phyloP scores from a whole-genome alignment of 352 stramenopile species.

The Globisporangium ultimum region DNA sequence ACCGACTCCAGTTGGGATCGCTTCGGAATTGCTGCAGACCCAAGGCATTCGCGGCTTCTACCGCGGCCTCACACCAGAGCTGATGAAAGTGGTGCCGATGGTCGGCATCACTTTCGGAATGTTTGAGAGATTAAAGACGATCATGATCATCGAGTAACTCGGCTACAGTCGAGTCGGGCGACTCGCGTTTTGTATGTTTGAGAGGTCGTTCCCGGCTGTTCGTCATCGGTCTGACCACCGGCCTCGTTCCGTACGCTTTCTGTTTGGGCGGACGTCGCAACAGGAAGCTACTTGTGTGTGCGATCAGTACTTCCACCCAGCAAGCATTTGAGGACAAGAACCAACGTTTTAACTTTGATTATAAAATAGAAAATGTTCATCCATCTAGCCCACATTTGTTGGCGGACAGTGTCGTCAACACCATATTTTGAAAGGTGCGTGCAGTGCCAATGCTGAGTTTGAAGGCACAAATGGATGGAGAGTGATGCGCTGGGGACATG shows the following conservation, averaged over 20 bases:
- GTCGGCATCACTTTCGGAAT: conserved; percentile 95
- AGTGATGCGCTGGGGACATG: too few relatives aligned
- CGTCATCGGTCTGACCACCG: too few relatives aligned
- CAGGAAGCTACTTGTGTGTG: too few relatives aligned
- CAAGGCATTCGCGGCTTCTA: conserved; percentile 85
- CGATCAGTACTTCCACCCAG: background rate
- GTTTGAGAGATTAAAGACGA: conserved; percentile 93
- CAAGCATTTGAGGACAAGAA: background rate
- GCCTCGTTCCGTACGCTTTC: too few relatives aligned
- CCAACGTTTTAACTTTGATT: too few relatives aligned
- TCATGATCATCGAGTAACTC: conserved; percentile 77
- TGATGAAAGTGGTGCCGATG: conserved; percentile 97
- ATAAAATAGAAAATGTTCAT: too few relatives aligned
- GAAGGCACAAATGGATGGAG: too few relatives aligned
- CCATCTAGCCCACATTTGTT: conserved; percentile 14
- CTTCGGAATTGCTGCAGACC: conserved; percentile 58
- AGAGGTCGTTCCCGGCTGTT: too few relatives aligned
- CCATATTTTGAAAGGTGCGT: too few relatives aligned
- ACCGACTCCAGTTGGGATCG: conserved; percentile 73
- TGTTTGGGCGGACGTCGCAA: too few relatives aligned
- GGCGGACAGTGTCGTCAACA: background rate
- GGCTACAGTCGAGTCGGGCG: conserved; percentile 9
- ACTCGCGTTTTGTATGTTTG: too few relatives aligned
- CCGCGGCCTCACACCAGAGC: conserved; percentile 89
- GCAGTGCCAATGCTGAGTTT: too few relatives aligned